phyloP scores from a whole-genome alignment of 2,329 filamentous ascomycete species.

The Stromatinia cepivora region DNA sequence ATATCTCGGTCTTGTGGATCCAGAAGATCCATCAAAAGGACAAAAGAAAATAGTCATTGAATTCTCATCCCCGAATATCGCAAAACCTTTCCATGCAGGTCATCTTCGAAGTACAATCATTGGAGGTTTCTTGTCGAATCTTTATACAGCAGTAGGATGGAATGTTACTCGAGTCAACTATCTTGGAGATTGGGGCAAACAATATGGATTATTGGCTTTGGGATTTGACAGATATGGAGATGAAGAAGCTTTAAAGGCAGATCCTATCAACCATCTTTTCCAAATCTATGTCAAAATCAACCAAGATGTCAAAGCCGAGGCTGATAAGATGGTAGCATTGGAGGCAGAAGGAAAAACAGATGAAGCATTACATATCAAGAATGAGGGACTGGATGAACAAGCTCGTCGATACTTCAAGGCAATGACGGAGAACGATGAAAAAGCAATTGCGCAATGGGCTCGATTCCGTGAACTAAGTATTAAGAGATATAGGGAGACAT shows the following conservation, averaged over 20 bases:
- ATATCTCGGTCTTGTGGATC: slow-evolving; percentile 60
- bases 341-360: slow-evolving; percentile 45
- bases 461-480: slow-evolving; percentile 68
- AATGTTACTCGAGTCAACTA: slow-evolving; percentile 73
- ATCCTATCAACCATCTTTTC: slow-evolving; percentile 81
- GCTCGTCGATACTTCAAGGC: slow-evolving; percentile 71
- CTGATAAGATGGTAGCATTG: slow-evolving; percentile 59
- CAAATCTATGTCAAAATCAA: slow-evolving; percentile 80
- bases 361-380: slow-evolving; percentile 51
- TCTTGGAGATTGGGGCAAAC: slow-evolving; percentile 77
- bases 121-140: slow-evolving; percentile 68
- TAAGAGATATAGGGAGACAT: slow-evolving; percentile 64
- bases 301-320: slow-evolving; percentile 61
- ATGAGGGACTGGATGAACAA: slow-evolving; percentile 67
- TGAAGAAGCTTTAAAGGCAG: slow-evolving; percentile 67
- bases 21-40: slow-evolving; percentile 54
- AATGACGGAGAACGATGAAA: slow-evolving; percentile 67
- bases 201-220: slow-evolving; percentile 67
- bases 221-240: slow-evolving; percentile 74
- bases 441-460: slow-evolving; percentile 62
- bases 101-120: slow-evolving; percentile 78
- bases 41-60: slow-evolving; percentile 65
- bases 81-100: slow-evolving; percentile 76
- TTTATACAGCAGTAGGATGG: slow-evolving; percentile 69
- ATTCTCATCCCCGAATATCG: slow-evolving; percentile 84